phyloP scores from a whole-genome alignment of 192 early-diverging fungal genomes.

The Podila epicladia region DNA sequence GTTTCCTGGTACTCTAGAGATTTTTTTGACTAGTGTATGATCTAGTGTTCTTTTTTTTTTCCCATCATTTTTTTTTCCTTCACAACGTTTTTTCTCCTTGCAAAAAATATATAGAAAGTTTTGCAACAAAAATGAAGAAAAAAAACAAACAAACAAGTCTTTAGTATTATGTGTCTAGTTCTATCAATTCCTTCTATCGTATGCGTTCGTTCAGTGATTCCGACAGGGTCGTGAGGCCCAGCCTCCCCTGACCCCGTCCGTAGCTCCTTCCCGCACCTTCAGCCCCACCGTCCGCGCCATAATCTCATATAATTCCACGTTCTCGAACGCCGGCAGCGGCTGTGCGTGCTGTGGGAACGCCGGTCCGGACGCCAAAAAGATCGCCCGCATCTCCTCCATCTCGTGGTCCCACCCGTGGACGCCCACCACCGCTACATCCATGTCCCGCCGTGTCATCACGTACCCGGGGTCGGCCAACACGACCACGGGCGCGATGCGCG shows the following conservation, averaged over 20 bases:
- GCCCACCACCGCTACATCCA: constrained; percentile 56
- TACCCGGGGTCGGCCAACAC: constrained; percentile 74
- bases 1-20: too few relatives aligned
- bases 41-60: not conserved
- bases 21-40: too few relatives aligned
- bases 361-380: constrained; percentile 85
- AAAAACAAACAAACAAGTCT: not conserved
- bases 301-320: constrained; percentile 45
- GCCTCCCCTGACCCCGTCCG: constrained; percentile 34
- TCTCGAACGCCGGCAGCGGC: constrained; percentile 30
- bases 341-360: constrained; percentile 54
- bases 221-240: constrained; percentile 31
- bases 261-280: constrained; percentile 19
- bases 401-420: constrained; percentile 89
- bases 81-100: not conserved
- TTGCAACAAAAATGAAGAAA: not conserved
- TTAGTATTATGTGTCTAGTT: not conserved
- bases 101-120: not conserved
- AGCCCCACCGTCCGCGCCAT: constrained; percentile 41
- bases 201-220: not conserved
- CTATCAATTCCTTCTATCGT: not conserved
- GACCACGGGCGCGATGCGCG: constrained; percentile 80
- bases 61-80: too few relatives aligned
- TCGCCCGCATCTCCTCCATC: constrained; percentile 82
- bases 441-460: constrained; percentile 59